phyloP scores from a whole-genome alignment of 2,329 filamentous ascomycete genomes.

The Fusarium papillatum region DNA sequence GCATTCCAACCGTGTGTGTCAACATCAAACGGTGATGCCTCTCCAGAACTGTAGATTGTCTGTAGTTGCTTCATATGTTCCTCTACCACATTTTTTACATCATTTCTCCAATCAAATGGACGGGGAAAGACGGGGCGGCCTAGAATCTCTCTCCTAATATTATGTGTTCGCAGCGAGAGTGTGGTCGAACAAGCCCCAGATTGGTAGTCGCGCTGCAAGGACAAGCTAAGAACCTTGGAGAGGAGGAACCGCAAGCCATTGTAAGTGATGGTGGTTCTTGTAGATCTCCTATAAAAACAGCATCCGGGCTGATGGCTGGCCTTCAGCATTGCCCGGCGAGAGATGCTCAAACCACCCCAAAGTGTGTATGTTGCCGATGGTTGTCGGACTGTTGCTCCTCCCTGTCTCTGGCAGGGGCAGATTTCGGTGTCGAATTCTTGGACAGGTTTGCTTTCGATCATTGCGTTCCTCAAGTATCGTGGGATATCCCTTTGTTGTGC shows the following conservation, averaged over 20 bases:
- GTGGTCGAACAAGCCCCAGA: neutral
- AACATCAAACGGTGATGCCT: neutral
- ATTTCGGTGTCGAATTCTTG: rapidly evolving
- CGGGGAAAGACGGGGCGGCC: neutral
- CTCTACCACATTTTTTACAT: too few relatives aligned
- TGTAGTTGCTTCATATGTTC: neutral
- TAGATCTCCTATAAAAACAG: neutral
- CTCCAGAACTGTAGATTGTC: neutral
- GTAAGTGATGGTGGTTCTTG: neutral
- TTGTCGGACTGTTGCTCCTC: neutral
- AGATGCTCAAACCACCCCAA: neutral
- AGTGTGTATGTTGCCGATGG: neutral
- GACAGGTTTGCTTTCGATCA: neutral
- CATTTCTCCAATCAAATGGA: rapidly evolving
- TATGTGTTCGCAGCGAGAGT: neutral
- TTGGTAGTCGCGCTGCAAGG: neutral
- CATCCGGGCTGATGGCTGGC: neutral
- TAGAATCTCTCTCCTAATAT: neutral
- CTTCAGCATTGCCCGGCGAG: neutral
- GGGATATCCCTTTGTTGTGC: neutral
- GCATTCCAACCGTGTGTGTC: rapidly evolving
- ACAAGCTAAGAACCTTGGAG: neutral
- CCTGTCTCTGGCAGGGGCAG: neutral
- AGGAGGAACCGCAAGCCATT: neutral
- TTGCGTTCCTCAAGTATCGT: neutral